These are phyloP conservation scores for Aphanoascus verrucosus DNA, from an alignment of 2,329 filamentous ascomycete species.

Conservation along the genomic window DNA sequence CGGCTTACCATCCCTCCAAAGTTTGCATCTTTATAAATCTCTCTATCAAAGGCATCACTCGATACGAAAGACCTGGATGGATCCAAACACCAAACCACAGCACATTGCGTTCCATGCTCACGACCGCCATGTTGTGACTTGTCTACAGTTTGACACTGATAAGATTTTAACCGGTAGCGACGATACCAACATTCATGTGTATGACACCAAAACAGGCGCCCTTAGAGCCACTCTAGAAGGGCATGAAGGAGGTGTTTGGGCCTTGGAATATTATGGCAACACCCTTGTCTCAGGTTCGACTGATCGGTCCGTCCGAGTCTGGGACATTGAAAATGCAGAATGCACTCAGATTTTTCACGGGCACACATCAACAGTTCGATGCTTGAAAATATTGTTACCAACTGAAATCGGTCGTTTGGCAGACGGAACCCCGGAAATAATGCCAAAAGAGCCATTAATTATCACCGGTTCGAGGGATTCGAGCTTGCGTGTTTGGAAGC, in stretches of 20 bases:
- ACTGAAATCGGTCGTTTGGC: slow-evolving; percentile 60
- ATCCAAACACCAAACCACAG: slow-evolving; percentile 65
- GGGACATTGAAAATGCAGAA: slow-evolving; percentile 88
- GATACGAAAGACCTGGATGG: slow-evolving; percentile 88
- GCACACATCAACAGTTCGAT: slow-evolving; percentile 93
- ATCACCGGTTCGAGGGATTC: slow-evolving; percentile 96
- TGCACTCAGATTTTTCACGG: slow-evolving; percentile 96
- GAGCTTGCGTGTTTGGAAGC: slow-evolving; percentile 84
- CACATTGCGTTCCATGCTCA: slow-evolving; percentile 96
- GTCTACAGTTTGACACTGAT: slow-evolving; percentile 92
- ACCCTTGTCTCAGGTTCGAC: slow-evolving; percentile 92
- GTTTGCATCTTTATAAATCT: slow-evolving; percentile 89
- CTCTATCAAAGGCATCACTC: slow-evolving; percentile 87
- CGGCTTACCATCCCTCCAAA: slow-evolving; percentile 65
- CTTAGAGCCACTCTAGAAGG: slow-evolving; percentile 74
- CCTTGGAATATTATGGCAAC: slow-evolving; percentile 90
- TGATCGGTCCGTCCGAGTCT: slow-evolving; percentile 94
- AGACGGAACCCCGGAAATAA: slow-evolving; percentile 68
- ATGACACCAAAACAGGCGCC: slow-evolving; percentile 89
- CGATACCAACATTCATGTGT: slow-evolving; percentile 94
- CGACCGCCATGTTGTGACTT: slow-evolving; percentile 91
- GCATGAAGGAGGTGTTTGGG: slow-evolving; percentile 96
- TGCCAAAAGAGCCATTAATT: slow-evolving; percentile 88
- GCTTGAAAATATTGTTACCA: slow-evolving; percentile 86
- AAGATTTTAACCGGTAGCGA: slow-evolving; percentile 97